phyloP scores from a whole-genome alignment of 73 alveolate genomes.

The Paramecium biaurelia region DNA sequence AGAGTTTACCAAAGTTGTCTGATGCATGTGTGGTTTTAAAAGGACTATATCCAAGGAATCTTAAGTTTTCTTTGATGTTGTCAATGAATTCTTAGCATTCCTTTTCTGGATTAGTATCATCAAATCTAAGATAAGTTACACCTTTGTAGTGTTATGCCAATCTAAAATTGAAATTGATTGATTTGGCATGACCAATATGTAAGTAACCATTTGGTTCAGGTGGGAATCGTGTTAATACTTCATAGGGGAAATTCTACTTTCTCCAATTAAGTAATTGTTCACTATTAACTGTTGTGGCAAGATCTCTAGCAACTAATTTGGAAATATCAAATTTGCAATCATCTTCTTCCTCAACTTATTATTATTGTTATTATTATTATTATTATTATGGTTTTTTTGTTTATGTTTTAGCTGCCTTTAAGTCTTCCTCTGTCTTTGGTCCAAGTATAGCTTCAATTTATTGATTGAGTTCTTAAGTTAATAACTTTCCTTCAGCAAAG shows the following conservation, averaged over 20 bases:
- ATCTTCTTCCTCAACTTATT: background rate
- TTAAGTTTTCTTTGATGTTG: slow-evolving; percentile 83
- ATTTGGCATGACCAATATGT: slow-evolving; percentile 99
- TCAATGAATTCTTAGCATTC: slow-evolving; percentile 96
- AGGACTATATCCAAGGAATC: slow-evolving; percentile 97
- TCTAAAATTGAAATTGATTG: slow-evolving; percentile 96
- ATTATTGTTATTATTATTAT: slow-evolving; percentile 34
- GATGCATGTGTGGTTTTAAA: slow-evolving; percentile 93
- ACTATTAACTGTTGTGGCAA: slow-evolving; percentile 51
- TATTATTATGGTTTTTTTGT: background rate
- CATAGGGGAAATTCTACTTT: slow-evolving; percentile 48
- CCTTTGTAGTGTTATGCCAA: slow-evolving; percentile 93
- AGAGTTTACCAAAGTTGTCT: slow-evolving; percentile 91
- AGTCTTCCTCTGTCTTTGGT: slow-evolving; percentile 56
- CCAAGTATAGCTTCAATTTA: slow-evolving; percentile 59
- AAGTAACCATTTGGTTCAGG: slow-evolving; percentile 99
- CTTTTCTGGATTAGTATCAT: slow-evolving; percentile 99
- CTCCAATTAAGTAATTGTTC: slow-evolving; percentile 46
- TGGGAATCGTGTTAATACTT: slow-evolving; percentile 98
- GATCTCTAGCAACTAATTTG: slow-evolving; percentile 58
- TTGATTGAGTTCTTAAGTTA: slow-evolving; percentile 36
- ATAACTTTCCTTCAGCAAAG: slow-evolving; percentile 59
- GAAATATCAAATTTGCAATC: slow-evolving; percentile 43
- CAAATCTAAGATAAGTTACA: slow-evolving; percentile 92
- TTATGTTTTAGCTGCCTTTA: background rate